A percentile compares a stretch with the other conserved stretches of the same genome.
phyloP scores from a whole-genome alignment of 2,329 filamentous ascomycete species.

The Tympanopsis confertula region DNA sequence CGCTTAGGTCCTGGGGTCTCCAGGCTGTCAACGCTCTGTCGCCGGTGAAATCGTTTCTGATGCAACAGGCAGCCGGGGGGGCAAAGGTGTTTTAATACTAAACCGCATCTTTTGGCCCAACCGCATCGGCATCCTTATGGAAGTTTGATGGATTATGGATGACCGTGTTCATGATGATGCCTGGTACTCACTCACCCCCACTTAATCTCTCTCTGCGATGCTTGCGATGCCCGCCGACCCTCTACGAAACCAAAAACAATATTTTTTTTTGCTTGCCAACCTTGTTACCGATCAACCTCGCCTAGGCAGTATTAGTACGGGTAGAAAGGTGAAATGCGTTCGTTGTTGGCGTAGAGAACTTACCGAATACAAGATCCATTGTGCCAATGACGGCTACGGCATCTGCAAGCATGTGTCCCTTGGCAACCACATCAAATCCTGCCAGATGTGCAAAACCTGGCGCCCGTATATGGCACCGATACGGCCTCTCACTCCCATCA shows the following conservation, averaged over 20 bases:
- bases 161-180: too few species aligned
- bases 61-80: conserved; percentile 58
- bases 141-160: too few species aligned
- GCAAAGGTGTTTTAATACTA: conserved; percentile 27
- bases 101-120: too few species aligned
- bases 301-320: background rate
- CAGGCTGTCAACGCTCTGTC: conserved; percentile 63
- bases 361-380: conserved; percentile 83
- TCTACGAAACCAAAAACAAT: too few species aligned
- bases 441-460: conserved; percentile 91
- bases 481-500: conserved; percentile 90
- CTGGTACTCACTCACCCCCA: too few species aligned
- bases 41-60: conserved; percentile 73
- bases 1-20: conserved; percentile 66
- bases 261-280: too few species aligned
- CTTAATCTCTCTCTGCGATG: too few species aligned
- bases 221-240: too few species aligned
- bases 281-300: background rate
- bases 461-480: conserved; percentile 93
- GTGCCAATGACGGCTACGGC: conserved; percentile 90
- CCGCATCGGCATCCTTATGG: too few species aligned
- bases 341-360: too few species aligned
- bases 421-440: conserved; percentile 85
- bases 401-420: conserved; percentile 88
- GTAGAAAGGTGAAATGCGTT: conserved; percentile 1